Conservation (phyloP, 116 monocot species). For the Dioscorea cayenensis region DNA sequence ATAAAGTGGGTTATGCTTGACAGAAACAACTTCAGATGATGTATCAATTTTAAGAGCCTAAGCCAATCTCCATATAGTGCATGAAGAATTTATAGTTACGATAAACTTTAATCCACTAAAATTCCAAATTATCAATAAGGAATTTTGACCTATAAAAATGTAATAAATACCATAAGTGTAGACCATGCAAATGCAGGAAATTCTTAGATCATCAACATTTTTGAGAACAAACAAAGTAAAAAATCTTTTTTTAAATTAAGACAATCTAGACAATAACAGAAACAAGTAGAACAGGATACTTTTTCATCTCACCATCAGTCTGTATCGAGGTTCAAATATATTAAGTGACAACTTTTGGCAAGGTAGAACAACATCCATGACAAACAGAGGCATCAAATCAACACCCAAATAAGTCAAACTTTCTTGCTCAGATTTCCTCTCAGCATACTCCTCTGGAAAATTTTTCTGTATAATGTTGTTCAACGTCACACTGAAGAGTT, state of each 20-base stretch:
- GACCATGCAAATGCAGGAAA: neutral
- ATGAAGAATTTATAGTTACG: neutral
- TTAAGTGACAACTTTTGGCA: conserved; percentile 88
- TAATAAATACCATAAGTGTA: neutral
- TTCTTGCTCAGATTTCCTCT: conserved; percentile 73
- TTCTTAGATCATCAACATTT: neutral
- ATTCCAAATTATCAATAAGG: neutral
- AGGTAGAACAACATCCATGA: conserved; percentile 97
- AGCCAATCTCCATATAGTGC: no score
- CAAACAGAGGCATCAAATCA: conserved; percentile 91
- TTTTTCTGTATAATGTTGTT: conserved; percentile 87
- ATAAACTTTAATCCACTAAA: neutral
- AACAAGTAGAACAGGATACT: neutral
- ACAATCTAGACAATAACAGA: neutral
- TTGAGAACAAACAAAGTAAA: neutral
- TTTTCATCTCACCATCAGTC: conserved; percentile 72
- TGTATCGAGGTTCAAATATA: conserved; percentile 98
- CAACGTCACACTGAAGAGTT: conserved; percentile 74
- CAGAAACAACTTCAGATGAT: no score
- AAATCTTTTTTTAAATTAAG: neutral
- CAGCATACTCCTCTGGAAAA: conserved; percentile 82
- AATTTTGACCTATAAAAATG: neutral
- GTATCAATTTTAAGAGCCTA: no score
- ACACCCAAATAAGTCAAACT: conserved; percentile 51
- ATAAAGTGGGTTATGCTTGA: no score